A percentile compares a stretch with the other conserved stretches of the same genome.
These are phyloP conservation scores for Cyberlindnera mississippiensis DNA, from an alignment of 805 yeast species.

Conservation along the genomic window DNA sequence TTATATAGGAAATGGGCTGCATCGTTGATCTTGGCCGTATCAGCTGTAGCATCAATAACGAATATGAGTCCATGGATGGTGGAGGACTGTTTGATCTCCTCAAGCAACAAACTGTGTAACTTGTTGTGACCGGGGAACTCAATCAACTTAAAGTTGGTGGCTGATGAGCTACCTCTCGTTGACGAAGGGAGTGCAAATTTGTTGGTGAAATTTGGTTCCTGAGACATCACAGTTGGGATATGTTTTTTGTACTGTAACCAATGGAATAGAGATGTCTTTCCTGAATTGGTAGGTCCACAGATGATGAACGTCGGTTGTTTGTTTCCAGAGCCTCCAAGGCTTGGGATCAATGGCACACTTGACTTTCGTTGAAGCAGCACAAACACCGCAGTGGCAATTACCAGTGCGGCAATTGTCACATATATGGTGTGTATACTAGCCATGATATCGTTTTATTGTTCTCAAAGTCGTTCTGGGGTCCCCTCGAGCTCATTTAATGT, in stretches of 20 bases:
- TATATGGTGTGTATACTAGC: too few relatives aligned
- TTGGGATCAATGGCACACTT: conserved; percentile 6
- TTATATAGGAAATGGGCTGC: conserved; percentile 58
- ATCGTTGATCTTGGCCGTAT: conserved; percentile 42
- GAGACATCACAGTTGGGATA: conserved; percentile 46
- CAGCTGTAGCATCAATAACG: conserved; percentile 70
- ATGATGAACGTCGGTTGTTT: conserved; percentile 55
- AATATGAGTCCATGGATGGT: conserved; percentile 66
- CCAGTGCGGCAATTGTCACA: too few relatives aligned
- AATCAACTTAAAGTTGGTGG: conserved; percentile 45
- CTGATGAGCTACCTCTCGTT: conserved; percentile 16
- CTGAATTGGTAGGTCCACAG: conserved; percentile 60
- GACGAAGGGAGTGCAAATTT: conserved; percentile 38
- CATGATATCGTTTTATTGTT: too few relatives aligned
- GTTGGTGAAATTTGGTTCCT: conserved; percentile 40
- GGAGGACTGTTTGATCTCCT: conserved; percentile 40
- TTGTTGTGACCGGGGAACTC: conserved; percentile 92
- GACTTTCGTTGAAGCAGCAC: conserved; percentile 8
- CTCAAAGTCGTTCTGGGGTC: too few relatives aligned
- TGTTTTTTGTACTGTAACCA: conserved; percentile 28
- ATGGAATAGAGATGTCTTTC: conserved; percentile 59
- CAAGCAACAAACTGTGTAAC: conserved; percentile 52
- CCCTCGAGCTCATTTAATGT: too few relatives aligned
- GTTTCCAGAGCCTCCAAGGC: conserved; percentile 13
- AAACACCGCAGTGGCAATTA: neutral